phyloP scores from a whole-genome alignment of 495 filamentous ascomycete genomes.

The Penicillium bialowiezense region DNA sequence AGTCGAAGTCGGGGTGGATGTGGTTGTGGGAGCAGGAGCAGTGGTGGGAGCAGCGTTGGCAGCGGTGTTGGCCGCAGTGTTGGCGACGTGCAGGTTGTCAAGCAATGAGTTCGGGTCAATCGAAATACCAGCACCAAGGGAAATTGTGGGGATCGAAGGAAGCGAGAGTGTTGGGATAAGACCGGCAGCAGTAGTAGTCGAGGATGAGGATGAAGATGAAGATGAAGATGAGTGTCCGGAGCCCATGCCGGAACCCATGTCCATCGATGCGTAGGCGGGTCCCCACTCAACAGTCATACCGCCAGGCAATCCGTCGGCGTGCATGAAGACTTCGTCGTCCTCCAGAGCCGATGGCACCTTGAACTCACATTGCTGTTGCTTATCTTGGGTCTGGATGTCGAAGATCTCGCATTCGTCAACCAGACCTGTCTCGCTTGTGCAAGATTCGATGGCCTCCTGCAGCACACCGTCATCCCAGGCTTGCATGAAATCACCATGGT shows the following conservation, averaged over 20 bases:
- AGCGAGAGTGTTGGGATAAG: constrained; percentile 1
- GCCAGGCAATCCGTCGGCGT: constrained; percentile 49
- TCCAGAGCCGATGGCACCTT: constrained; percentile 42
- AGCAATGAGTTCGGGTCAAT: constrained; percentile 8
- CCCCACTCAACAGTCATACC: constrained; percentile 50
- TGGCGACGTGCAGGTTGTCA: constrained; percentile 1
- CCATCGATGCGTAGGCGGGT: constrained; percentile 45
- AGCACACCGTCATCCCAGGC: constrained; percentile 64
- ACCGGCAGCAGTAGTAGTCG: constrained; percentile 3
- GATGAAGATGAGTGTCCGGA: too few relatives aligned
- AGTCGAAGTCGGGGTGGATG: constrained; percentile 18
- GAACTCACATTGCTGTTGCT: constrained; percentile 41
- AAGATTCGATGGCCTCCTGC: constrained; percentile 42
- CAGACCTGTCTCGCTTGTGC: constrained; percentile 51
- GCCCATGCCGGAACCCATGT: constrained; percentile 6
- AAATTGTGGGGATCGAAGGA: constrained; percentile 10
- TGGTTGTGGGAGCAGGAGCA: constrained; percentile 3
- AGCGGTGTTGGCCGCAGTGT: too few relatives aligned
- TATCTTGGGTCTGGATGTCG: constrained; percentile 44
- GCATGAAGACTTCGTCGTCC: constrained; percentile 33
- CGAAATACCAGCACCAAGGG: constrained; percentile 3
- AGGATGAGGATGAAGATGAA: constrained; percentile 3
- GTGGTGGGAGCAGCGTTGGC: constrained; percentile 1
- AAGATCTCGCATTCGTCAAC: constrained; percentile 60
- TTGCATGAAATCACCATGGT: constrained; percentile 83